These are phyloP conservation scores for Porogramme epimiltina DNA, from an alignment of 1,284 basidiomycete species.

Conservation along the genomic window DNA sequence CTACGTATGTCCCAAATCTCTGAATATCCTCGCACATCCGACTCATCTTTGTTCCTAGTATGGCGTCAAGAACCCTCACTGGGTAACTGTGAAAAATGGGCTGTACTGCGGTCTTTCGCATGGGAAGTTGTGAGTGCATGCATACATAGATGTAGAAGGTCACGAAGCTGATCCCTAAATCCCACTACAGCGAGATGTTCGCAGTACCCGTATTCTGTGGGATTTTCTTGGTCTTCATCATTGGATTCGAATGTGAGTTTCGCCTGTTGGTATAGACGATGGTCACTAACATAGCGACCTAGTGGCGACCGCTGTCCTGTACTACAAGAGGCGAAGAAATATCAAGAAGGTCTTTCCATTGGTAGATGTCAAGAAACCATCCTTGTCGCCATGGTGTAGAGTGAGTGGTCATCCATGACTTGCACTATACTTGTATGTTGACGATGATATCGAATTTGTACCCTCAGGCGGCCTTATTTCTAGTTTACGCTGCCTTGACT, in stretches of 20 bases:
- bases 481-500: conserved; percentile 19
- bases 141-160: background rate
- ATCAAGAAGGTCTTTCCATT: conserved; percentile 47
- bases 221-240: conserved; percentile 39
- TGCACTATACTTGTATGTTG: background rate
- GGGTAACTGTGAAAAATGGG: conserved; percentile 41
- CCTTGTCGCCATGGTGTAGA: conserved; percentile 32
- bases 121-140: conserved; percentile 36
- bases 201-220: conserved; percentile 50
- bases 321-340: conserved; percentile 33
- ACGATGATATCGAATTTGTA: background rate
- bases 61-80: conserved; percentile 29
- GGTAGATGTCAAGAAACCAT: conserved; percentile 34
- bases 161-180: conserved; percentile 14
- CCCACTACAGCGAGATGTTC: conserved; percentile 34
- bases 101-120: conserved; percentile 49
- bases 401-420: conserved; percentile 16
- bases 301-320: conserved; percentile 41
- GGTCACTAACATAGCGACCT: background rate
- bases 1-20: conserved; percentile 16
- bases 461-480: conserved; percentile 39
- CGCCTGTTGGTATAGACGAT: background rate
- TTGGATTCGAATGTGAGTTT: conserved; percentile 46
- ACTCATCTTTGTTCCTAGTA: background rate
- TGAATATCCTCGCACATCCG: background rate